Base-by-base conservation (phyloP, 148 eudicot species). In the Pouteria glomerata region DNA sequence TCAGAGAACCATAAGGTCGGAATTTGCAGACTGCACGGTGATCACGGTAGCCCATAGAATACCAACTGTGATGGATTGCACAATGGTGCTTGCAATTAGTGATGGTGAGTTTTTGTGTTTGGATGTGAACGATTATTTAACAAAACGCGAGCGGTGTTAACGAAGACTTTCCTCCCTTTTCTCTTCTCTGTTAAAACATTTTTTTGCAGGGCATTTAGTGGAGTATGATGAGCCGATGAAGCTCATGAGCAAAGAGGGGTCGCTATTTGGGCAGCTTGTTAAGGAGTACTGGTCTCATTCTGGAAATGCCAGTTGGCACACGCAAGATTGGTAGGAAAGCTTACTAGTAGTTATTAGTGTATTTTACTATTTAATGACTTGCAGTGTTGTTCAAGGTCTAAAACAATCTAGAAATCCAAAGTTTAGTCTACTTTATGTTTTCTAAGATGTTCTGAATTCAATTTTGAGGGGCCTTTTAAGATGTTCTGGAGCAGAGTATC, bases 281-380 rank as follows among this genome's bases (percentile, higher is more conserved):
- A 83, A 84, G 79, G 97, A 92, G 74, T 89, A 89, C 34, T 89
- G 92, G 97, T 89, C 97, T 58, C 89, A 86, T 69, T 78, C 75
- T 42, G 27, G 57, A 30, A 67, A 51, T 68, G 27, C 39, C 8
- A 68, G 18, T 51, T 42, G 57, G 41, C 19, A 33, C 14, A 24
- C 21, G 27, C 24, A 27, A 45, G 69, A 66, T 45, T 63, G 13
- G 47, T 63, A 39, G 66, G 48, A 63, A 34, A 48, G n/a, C n/a
- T n/a, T n/a, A n/a, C n/a, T n/a, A n/a, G n/a, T n/a, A n/a, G n/a
- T n/a, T n/a, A n/a, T n/a, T n/a, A n/a, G n/a, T n/a, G n/a, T n/a
- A n/a, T n/a, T n/a, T n/a, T n/a, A n/a, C n/a, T n/a, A n/a, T n/a
- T n/a, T n/a, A n/a, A n/a, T n/a, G n/a, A n/a, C n/a, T n/a, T n/a